Evolutionary conservation across 352 stramenopile genomes (phyloP).

Genomic region (Phytophthora kernoviae): DNA sequence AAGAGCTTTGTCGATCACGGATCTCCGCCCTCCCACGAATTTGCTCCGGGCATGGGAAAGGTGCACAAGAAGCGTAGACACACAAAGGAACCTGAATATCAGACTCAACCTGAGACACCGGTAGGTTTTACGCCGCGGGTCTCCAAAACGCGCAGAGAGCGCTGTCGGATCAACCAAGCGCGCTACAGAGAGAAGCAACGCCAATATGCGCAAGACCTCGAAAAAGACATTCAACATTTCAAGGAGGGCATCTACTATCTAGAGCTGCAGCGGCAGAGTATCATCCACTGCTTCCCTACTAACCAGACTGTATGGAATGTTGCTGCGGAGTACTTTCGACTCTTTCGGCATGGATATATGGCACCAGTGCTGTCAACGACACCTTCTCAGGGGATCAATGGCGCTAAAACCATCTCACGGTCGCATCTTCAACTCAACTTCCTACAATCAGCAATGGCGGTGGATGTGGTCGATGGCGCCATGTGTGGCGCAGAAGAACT

Average conservation of each 20-base stretch:
- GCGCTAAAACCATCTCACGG: background rate
- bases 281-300: background rate
- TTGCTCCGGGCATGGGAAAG: no score
- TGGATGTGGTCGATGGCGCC: background rate
- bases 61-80: no score
- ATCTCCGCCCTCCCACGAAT: no score
- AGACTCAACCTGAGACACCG: background rate
- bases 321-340: constrained; percentile 1
- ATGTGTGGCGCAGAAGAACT: background rate
- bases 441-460: background rate
- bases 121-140: background rate
- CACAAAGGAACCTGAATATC: background rate
- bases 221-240: constrained; percentile 6
- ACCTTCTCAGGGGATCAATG: background rate
- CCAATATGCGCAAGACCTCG: constrained; percentile 12
- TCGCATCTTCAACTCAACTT: constrained; percentile 3
- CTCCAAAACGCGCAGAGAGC: constrained; percentile 8
- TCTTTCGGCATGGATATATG: constrained; percentile 13
- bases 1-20: no score
- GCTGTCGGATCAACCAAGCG: constrained; percentile 23
- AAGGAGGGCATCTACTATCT: constrained; percentile 1
- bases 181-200: constrained; percentile 19
- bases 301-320: background rate
- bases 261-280: constrained; percentile 12
- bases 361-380: background rate